phyloP scores from a whole-genome alignment of 331 rosid genomes.

The Quercus lobata region DNA sequence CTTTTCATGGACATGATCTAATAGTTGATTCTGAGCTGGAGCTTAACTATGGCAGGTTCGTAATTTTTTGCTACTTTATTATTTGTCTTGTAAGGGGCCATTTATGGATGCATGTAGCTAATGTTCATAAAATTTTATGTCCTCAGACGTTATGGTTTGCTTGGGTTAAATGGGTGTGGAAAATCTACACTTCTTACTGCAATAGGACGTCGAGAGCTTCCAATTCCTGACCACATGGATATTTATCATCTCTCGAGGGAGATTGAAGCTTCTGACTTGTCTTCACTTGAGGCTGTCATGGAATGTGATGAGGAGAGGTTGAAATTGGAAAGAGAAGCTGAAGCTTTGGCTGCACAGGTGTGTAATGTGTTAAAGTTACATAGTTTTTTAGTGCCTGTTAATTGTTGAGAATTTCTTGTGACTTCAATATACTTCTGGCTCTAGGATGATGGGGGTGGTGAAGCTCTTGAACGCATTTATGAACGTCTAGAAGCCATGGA shows the following conservation, averaged over 20 bases:
- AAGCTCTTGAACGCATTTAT: conserved; percentile 79
- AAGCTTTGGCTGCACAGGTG: conserved; percentile 75
- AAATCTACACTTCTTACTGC: conserved; percentile 91
- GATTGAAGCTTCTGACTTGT: conserved; percentile 97
- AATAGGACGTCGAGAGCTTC: conserved; percentile 87
- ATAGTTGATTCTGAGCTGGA: conserved; percentile 92
- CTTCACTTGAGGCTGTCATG: conserved; percentile 88
- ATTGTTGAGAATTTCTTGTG: not conserved
- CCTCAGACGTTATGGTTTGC: conserved; percentile 93
- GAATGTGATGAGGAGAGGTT: conserved; percentile 96
- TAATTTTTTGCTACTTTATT: conserved; percentile 1
- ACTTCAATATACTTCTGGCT: not conserved
- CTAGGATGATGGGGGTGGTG: conserved; percentile 98
- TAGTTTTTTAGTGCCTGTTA: not conserved
- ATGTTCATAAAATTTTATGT: conserved; percentile 3
- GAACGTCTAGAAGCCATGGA: conserved; percentile 91
- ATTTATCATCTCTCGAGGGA: conserved; percentile 85
- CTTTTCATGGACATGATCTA: conserved; percentile 97
- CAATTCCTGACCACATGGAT: conserved; percentile 99
- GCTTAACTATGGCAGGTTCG: conserved; percentile 96
- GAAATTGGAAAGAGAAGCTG: conserved; percentile 85
- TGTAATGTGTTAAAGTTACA: conserved; percentile 28
- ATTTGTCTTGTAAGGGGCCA: not conserved
- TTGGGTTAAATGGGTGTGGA: conserved; percentile 97
- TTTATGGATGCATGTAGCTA: conserved; percentile 1